These are phyloP conservation scores for Dryas alaskensis DNA, from an alignment of 306 rosid genomes.

Conservation along the genomic window DNA sequence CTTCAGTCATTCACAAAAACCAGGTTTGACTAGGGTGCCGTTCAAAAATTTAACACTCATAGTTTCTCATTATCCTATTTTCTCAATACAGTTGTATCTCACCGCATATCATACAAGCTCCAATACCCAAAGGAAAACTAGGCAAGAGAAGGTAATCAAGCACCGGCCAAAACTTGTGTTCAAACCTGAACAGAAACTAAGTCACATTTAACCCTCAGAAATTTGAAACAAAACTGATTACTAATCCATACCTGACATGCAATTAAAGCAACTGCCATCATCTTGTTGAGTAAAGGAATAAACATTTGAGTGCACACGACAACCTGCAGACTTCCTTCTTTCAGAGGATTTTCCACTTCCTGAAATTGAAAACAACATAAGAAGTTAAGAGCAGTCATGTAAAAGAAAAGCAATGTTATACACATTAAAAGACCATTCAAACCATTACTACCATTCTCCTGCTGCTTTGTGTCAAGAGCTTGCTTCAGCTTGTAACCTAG, in stretches of 20 bases:
- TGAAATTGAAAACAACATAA: slow-evolving; percentile 29
- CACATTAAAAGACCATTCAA: slow-evolving; percentile 26
- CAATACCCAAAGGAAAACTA: slow-evolving; percentile 10
- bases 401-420: neutral
- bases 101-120: slow-evolving; percentile 5
- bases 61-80: slow-evolving; percentile 1
- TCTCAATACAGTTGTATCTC: slow-evolving; percentile 6
- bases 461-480: slow-evolving; percentile 63
- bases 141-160: neutral
- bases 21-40: neutral
- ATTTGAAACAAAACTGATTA: slow-evolving; percentile 4
- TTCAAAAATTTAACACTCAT: slow-evolving; percentile 2
- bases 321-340: slow-evolving; percentile 51
- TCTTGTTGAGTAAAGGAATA: slow-evolving; percentile 63
- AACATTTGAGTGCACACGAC: slow-evolving; percentile 51
- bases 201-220: slow-evolving; percentile 5
- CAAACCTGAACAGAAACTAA: slow-evolving; percentile 6
- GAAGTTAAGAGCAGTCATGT: slow-evolving; percentile 27
- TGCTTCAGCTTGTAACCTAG: slow-evolving; percentile 89
- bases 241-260: slow-evolving; percentile 57
- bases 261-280: slow-evolving; percentile 58
- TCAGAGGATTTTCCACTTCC: slow-evolving; percentile 57
- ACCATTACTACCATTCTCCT: slow-evolving; percentile 41
- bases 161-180: slow-evolving; percentile 8
- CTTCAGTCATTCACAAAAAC: neutral